Evolutionary conservation across 768 basidiomycete genomes (phyloP).

Genomic region (Lyophyllum shimeji): DNA sequence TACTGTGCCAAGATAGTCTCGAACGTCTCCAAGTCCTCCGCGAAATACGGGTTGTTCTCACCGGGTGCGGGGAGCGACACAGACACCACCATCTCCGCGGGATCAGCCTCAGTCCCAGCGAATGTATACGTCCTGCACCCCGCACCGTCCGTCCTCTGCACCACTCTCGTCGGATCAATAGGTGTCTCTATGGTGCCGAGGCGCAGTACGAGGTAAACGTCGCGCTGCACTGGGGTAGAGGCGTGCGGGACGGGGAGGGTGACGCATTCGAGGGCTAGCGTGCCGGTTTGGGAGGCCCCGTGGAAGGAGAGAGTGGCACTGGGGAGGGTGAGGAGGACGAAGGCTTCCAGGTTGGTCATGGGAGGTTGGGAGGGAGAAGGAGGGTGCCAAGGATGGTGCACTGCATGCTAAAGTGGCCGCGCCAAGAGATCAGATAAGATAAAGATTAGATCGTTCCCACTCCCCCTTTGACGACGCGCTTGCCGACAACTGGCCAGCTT

Average conservation of each 20-base stretch:
- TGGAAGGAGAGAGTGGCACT: conserved; percentile 41
- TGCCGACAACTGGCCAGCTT: not conserved
- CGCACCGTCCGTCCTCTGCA: conserved; percentile 37
- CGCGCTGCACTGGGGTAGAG: conserved; percentile 36
- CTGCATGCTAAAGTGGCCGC: conserved; percentile 2
- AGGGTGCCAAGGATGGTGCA: not conserved
- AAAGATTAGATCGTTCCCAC: conserved; percentile 6
- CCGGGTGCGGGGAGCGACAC: conserved; percentile 25
- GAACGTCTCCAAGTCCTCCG: conserved; percentile 62
- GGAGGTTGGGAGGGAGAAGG: not conserved
- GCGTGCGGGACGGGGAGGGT: conserved; percentile 42
- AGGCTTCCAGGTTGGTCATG: conserved; percentile 39
- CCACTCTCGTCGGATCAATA: conserved; percentile 53
- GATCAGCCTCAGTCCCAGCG: conserved; percentile 34
- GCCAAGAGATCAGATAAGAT: conserved; percentile 18
- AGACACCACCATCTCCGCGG: conserved; percentile 36
- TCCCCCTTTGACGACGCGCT: too few species aligned
- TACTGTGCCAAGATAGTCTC: conserved; percentile 71
- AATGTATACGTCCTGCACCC: conserved; percentile 46
- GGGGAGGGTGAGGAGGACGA: conserved; percentile 53
- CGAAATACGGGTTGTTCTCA: conserved; percentile 31
- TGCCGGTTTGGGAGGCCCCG: conserved; percentile 37
- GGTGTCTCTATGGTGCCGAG: conserved; percentile 56
- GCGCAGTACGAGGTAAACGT: conserved; percentile 67
- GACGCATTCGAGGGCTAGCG: conserved; percentile 61